A percentile compares a stretch with the other conserved stretches of the same genome.
Conservation (phyloP, 345 rosid species). For the Erodium maritimum region DNA sequence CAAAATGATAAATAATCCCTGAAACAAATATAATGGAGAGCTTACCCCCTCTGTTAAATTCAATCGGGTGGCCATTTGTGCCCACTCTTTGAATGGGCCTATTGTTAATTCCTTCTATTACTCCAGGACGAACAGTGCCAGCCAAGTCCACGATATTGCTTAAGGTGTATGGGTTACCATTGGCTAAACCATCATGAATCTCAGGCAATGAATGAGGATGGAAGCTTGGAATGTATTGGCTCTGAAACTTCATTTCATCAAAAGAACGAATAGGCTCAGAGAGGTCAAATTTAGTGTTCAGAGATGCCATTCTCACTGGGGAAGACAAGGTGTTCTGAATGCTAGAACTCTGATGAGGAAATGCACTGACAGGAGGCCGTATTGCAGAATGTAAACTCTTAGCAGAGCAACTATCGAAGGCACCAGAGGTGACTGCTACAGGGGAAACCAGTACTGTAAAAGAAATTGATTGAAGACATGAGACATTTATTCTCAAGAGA, state of each 20-base stretch:
- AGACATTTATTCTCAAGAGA: background rate
- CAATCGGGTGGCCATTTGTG: conserved; percentile 31
- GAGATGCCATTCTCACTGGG: conserved; percentile 37
- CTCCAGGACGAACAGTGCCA: conserved; percentile 19
- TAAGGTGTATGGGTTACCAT: background rate
- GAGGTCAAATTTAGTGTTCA: conserved; percentile 43
- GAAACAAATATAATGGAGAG: conserved; percentile 5
- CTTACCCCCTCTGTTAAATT: conserved; percentile 34
- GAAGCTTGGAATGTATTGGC: background rate
- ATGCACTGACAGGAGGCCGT: conserved; percentile 36
- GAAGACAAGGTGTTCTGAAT: conserved; percentile 59
- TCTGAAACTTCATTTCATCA: background rate
- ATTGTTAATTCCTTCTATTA: conserved; percentile 26
- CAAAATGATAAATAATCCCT: conserved; percentile 1
- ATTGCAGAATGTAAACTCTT: conserved; percentile 31
- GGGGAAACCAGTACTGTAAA: conserved; percentile 31
- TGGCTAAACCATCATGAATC: background rate
- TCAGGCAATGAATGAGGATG: background rate
- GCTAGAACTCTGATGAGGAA: conserved; percentile 36
- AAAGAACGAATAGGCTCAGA: conserved; percentile 26
- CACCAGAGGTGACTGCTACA: conserved; percentile 30
- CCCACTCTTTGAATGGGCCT: conserved; percentile 19
- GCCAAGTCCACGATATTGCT: conserved; percentile 6
- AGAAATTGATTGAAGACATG: conserved; percentile 12
- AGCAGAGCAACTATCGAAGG: conserved; percentile 42